phyloP scores from a whole-genome alignment of 1,284 basidiomycete species.

The Crepidotus sp. region DNA sequence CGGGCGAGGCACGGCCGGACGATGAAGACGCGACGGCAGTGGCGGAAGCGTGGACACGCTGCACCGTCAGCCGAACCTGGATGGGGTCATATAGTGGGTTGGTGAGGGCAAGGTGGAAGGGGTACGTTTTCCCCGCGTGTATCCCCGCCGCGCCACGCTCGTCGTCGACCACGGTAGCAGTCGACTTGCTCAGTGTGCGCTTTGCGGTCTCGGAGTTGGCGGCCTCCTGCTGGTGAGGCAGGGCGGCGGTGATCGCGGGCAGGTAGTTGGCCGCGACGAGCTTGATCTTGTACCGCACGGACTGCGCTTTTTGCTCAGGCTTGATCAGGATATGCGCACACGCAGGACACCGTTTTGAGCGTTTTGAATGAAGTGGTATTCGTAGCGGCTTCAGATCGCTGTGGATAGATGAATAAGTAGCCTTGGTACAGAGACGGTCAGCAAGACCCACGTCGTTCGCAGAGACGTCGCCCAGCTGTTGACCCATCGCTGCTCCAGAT shows the following conservation, averaged over 20 bases:
- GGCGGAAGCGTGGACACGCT: conserved; percentile 43
- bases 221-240: conserved; percentile 44
- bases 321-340: conserved; percentile 97
- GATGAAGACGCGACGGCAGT: conserved; percentile 22
- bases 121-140: conserved; percentile 69
- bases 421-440: not conserved
- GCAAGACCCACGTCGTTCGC: conserved; percentile 48
- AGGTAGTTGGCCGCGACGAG: conserved; percentile 91
- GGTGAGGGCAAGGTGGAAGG: conserved; percentile 82
- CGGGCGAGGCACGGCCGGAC: conserved; percentile 31
- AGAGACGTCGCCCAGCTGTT: conserved; percentile 70
- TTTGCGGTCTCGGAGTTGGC: conserved; percentile 38
- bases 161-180: conserved; percentile 30
- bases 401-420: conserved; percentile 11
- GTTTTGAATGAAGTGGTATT: conserved; percentile 86
- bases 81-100: conserved; percentile 95
- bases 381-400: conserved; percentile 81
- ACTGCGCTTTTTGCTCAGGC: conserved; percentile 93
- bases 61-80: conserved; percentile 72
- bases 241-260: conserved; percentile 72
- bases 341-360: conserved; percentile 88
- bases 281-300: conserved; percentile 94
- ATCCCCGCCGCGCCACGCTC: conserved; percentile 39
- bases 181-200: conserved; percentile 38
- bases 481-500: conserved; percentile 73